A percentile compares a stretch with the other conserved stretches of the same genome.
phyloP scores from a whole-genome alignment of 306 rosid genomes.

The Cucumis cinereus region DNA sequence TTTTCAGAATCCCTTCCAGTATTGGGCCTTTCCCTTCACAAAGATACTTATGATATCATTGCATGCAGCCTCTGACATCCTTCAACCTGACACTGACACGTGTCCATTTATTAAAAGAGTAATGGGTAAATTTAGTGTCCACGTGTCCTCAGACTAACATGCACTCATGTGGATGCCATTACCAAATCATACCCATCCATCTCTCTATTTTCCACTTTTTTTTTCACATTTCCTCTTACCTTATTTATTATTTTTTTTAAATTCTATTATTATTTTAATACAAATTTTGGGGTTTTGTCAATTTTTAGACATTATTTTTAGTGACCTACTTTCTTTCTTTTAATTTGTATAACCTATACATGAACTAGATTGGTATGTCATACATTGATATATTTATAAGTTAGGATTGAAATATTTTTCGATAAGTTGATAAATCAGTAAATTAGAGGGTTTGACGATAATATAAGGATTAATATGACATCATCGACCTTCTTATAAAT shows the following conservation, averaged over 20 bases:
- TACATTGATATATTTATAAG: too few species aligned
- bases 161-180: constrained; percentile 4
- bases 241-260: too few species aligned
- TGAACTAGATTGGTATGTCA: too few species aligned
- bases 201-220: not conserved
- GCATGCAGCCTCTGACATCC: constrained; percentile 2
- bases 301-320: not conserved
- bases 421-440: too few species aligned
- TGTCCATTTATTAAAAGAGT: not conserved
- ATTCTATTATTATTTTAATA: not conserved
- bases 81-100: not conserved
- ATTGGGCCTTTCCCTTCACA: not conserved
- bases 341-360: too few species aligned
- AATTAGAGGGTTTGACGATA: too few species aligned
- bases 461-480: too few species aligned
- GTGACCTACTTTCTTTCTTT: too few species aligned
- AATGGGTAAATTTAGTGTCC: not conserved
- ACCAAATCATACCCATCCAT: not conserved
- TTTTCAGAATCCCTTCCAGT: too few species aligned
- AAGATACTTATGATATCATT: not conserved
- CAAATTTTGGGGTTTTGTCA: not conserved
- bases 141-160: not conserved
- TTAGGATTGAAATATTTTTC: too few species aligned
- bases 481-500: too few species aligned
- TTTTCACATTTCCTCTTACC: not conserved